Evolutionary conservation across 2,329 filamentous ascomycete genomes (phyloP).

Genomic region (Ampelomyces quisqualis): DNA sequence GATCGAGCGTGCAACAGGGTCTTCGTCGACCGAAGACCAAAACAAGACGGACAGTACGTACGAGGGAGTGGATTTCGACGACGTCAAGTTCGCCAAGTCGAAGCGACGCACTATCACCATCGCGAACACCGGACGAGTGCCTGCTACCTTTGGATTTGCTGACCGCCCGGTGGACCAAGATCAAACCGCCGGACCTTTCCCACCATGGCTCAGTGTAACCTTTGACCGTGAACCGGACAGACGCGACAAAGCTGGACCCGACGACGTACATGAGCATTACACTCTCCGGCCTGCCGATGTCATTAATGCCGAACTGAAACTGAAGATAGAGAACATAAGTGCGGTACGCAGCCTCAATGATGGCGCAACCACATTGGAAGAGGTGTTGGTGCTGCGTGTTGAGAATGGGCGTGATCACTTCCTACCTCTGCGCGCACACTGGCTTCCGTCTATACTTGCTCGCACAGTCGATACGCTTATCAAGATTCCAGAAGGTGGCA

Average conservation of each 20-base stretch:
- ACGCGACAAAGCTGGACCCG: conserved; percentile 27
- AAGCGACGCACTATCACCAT: conserved; percentile 72
- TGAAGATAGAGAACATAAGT: conserved; percentile 63
- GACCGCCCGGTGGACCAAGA: conserved; percentile 62
- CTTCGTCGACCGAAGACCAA: conserved; percentile 13
- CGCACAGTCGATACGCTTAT: conserved; percentile 87
- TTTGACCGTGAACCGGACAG: conserved; percentile 58
- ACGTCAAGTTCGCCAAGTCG: conserved; percentile 67
- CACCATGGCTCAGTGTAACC: conserved; percentile 69
- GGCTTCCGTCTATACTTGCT: conserved; percentile 80
- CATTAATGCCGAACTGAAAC: conserved; percentile 66
- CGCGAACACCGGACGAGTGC: conserved; percentile 85
- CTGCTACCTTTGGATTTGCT: conserved; percentile 77
- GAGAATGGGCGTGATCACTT: conserved; percentile 87
- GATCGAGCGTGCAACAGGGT: conserved; percentile 59
- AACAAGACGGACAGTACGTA: conserved; percentile 42
- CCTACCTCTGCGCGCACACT: conserved; percentile 73
- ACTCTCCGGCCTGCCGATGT: conserved; percentile 84
- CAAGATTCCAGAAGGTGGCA: conserved; percentile 73
- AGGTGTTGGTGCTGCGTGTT: conserved; percentile 84
- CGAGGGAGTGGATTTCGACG: conserved; percentile 74
- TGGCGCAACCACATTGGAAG: conserved; percentile 66
- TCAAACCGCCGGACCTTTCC: conserved; percentile 47
- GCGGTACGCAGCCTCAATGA: conserved; percentile 72
- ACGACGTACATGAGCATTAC: conserved; percentile 52